phyloP scores from a whole-genome alignment of 805 yeast genomes.

The Clavispora asparagi region DNA sequence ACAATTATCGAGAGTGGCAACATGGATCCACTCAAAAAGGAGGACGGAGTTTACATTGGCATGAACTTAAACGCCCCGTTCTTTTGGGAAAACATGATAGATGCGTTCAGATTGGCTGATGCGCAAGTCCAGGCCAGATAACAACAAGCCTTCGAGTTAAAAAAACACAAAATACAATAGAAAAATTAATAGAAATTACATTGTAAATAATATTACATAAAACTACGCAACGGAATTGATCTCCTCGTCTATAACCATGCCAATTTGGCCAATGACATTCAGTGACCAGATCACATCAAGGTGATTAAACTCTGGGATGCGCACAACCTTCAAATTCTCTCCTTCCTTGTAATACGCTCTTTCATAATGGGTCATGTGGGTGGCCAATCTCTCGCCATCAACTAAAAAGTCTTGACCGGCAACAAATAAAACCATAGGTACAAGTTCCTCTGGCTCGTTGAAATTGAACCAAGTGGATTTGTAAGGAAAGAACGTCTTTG shows the following conservation, averaged over 20 bases:
- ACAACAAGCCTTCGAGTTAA: too few relatives aligned
- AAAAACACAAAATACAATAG: neutral
- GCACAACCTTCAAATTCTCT: conserved; percentile 32
- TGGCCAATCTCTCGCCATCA: conserved; percentile 60
- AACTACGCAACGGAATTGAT: neutral
- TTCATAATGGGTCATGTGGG: conserved; percentile 63
- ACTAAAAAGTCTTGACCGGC: conserved; percentile 77
- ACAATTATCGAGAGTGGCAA: conserved; percentile 11
- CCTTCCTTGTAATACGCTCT: conserved; percentile 30
- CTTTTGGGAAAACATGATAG: conserved; percentile 11
- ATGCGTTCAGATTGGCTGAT: conserved; percentile 12
- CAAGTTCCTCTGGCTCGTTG: conserved; percentile 22
- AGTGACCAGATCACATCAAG: conserved; percentile 92
- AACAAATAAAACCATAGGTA: conserved; percentile 62
- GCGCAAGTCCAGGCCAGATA: neutral
- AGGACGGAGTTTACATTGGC: conserved; percentile 12
- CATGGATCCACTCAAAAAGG: conserved; percentile 11
- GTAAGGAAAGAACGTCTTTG: conserved; percentile 51
- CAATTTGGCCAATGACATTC: conserved; percentile 64
- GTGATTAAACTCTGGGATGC: conserved; percentile 68
- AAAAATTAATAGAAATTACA: neutral
- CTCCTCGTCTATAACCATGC: conserved; percentile 29
- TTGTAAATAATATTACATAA: neutral
- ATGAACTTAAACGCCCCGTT: conserved; percentile 6
- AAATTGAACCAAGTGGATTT: conserved; percentile 49